These are phyloP conservation scores for Polytolypa hystricis DNA, from an alignment of 2,329 filamentous ascomycete species.

Conservation along the genomic window DNA sequence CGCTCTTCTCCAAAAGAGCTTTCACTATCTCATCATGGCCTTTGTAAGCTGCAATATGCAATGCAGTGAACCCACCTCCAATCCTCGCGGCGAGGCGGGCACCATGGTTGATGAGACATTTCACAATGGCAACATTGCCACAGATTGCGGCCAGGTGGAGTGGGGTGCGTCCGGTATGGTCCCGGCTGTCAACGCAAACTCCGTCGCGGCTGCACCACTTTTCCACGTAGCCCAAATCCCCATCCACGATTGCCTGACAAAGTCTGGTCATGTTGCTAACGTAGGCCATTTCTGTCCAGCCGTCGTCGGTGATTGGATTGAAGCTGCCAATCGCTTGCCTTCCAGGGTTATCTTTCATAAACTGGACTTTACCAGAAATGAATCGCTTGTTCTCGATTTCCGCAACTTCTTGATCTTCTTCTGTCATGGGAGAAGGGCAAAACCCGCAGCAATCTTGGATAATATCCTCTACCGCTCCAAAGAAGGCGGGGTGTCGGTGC, in stretches of 20 bases:
- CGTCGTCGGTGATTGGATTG: conserved; percentile 67
- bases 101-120: conserved; percentile 58
- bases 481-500: conserved; percentile 78
- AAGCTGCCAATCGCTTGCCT: conserved; percentile 63
- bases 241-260: conserved; percentile 70
- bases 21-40: conserved; percentile 60
- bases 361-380: conserved; percentile 60
- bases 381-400: conserved; percentile 65
- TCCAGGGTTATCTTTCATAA: conserved; percentile 72
- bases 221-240: conserved; percentile 57
- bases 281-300: conserved; percentile 86
- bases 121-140: conserved; percentile 59
- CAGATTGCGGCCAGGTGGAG: conserved; percentile 63
- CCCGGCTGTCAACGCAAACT: conserved; percentile 60
- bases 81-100: conserved; percentile 63
- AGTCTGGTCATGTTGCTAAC: conserved; percentile 66
- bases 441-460: conserved; percentile 71
- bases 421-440: conserved; percentile 58
- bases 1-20: conserved; percentile 45
- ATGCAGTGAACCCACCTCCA: conserved; percentile 66
- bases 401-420: conserved; percentile 59
- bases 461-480: conserved; percentile 63
- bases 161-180: conserved; percentile 68
- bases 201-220: conserved; percentile 60
- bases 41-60: conserved; percentile 68